Percentiles rank a stretch among this genome's conserved stretches.
phyloP scores from a whole-genome alignment of 2,329 filamentous ascomycete species.

The Clonostachys byssicola region DNA sequence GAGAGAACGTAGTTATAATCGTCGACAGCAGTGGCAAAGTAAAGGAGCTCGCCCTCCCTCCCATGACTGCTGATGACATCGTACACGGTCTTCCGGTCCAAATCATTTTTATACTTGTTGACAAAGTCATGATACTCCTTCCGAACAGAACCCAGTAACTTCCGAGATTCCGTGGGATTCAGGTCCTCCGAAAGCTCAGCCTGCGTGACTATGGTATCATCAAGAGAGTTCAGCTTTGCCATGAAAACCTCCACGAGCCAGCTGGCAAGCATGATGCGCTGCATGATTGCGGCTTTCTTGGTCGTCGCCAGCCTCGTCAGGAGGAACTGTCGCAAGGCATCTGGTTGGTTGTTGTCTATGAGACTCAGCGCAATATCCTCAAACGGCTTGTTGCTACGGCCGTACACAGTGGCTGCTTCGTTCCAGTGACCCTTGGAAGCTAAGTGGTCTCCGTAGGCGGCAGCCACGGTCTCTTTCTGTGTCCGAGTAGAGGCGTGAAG shows the following conservation, averaged over 20 bases:
- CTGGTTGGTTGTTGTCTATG: conserved; percentile 85
- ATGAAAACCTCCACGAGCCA: conserved; percentile 97
- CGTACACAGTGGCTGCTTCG: conserved; percentile 87
- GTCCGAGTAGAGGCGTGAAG: conserved; percentile 74
- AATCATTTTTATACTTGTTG: conserved; percentile 75
- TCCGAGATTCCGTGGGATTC: conserved; percentile 66
- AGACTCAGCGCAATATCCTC: conserved; percentile 91
- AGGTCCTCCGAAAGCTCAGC: conserved; percentile 73
- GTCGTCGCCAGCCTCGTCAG: conserved; percentile 76
- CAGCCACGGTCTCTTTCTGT: conserved; percentile 89
- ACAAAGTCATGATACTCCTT: conserved; percentile 88
- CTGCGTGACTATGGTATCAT: conserved; percentile 89
- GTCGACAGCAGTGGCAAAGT: conserved; percentile 82
- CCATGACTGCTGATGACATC: conserved; percentile 95
- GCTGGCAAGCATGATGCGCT: conserved; percentile 88
- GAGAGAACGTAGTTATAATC: conserved; percentile 94
- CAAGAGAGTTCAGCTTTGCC: conserved; percentile 90
- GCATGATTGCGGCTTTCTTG: conserved; percentile 84
- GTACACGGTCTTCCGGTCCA: conserved; percentile 90
- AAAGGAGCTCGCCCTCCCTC: conserved; percentile 86
- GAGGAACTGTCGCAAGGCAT: conserved; percentile 87
- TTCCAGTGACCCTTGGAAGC: conserved; percentile 75
- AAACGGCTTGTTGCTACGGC: conserved; percentile 93
- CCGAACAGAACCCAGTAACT: conserved; percentile 66
- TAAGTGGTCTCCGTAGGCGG: conserved; percentile 85